Conservation (phyloP, 345 rosid species). For the Eucalyptus marginata region DNA sequence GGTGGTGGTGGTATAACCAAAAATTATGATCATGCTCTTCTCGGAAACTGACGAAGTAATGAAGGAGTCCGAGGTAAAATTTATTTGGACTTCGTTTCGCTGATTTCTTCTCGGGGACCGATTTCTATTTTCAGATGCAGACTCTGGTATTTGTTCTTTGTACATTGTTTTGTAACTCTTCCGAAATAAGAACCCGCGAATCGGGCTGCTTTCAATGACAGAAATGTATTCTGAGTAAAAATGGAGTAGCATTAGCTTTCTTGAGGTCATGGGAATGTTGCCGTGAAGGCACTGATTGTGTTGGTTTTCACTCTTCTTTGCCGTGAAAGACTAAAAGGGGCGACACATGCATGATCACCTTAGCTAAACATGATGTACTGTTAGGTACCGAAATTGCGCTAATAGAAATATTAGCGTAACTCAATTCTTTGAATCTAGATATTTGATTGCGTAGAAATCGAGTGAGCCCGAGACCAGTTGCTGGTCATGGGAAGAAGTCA, state of each 20-base stretch:
- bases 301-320: neutral
- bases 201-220: neutral
- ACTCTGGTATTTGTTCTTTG: neutral
- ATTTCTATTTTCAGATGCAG: neutral
- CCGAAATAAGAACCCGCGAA: neutral
- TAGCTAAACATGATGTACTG: too few species aligned
- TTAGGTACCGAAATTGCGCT: accelerated
- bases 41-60: neutral
- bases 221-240: neutral
- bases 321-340: neutral
- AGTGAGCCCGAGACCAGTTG: accelerated
- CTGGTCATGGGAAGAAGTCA: neutral
- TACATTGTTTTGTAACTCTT: neutral
- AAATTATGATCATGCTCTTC: neutral
- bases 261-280: neutral
- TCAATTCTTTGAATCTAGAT: too few species aligned
- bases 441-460: too few species aligned
- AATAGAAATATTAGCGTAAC: too few species aligned
- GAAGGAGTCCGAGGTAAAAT: neutral
- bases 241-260: neutral
- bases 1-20: neutral
- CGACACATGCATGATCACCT: too few species aligned
- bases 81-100: neutral
- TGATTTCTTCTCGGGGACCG: neutral
- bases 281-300: neutral